phyloP scores from a whole-genome alignment of 495 filamentous ascomycete species.

The Pyronema omphalodes region DNA sequence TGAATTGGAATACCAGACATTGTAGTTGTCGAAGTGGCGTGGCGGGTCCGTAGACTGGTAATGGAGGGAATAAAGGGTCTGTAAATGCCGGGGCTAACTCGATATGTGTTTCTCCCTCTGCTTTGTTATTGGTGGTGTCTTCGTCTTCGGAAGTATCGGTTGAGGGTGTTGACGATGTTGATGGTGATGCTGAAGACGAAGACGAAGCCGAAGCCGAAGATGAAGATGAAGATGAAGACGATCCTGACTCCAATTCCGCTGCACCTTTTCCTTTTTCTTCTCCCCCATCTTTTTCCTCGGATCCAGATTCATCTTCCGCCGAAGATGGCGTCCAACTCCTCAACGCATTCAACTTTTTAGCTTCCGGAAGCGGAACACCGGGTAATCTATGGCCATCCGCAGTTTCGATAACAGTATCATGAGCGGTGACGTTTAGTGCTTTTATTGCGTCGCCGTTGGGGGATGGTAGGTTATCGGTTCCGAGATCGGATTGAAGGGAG shows the following conservation, averaged over 20 bases:
- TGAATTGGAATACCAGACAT: constrained; percentile 38
- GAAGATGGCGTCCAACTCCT: neutral
- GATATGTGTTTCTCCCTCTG: constrained; percentile 1
- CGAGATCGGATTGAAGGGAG: neutral
- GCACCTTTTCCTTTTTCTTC: too few relatives aligned
- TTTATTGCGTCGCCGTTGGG: constrained; percentile 8
- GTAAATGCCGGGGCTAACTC: constrained; percentile 40
- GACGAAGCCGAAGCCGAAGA: too few relatives aligned
- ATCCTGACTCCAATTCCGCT: too few relatives aligned
- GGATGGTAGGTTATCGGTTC: neutral
- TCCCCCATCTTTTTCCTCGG: neutral
- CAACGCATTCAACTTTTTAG: constrained; percentile 45
- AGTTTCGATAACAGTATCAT: constrained; percentile 52
- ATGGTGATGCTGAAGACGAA: too few relatives aligned
- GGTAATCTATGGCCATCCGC: constrained; percentile 46
- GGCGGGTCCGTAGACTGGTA: constrained; percentile 68
- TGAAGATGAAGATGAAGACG: too few relatives aligned
- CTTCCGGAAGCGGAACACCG: constrained; percentile 44
- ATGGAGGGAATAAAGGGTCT: constrained; percentile 72
- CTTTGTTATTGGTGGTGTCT: neutral
- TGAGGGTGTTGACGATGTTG: too few relatives aligned
- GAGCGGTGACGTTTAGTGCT: constrained; percentile 36
- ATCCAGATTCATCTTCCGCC: neutral
- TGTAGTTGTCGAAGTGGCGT: constrained; percentile 44
- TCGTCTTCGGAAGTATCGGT: neutral